phyloP scores from a whole-genome alignment of 768 basidiomycete species.

The Fistulinella prunicolor region DNA sequence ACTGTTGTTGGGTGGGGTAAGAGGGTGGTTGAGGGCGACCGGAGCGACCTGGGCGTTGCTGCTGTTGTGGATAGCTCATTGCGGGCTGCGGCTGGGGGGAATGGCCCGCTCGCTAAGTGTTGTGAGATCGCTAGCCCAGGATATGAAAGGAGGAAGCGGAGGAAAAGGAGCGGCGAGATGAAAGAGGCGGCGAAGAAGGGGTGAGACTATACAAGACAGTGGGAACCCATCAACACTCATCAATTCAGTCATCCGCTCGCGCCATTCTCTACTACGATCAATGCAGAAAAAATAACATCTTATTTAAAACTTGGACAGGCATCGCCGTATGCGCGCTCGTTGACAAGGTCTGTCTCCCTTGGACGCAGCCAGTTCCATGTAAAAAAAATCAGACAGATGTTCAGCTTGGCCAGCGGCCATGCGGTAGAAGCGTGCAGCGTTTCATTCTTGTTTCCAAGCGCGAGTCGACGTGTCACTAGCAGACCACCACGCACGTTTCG shows the following conservation, averaged over 20 bases:
- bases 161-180: slow-evolving; percentile 21
- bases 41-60: slow-evolving; percentile 34
- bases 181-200: slow-evolving; percentile 4
- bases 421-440: slow-evolving; percentile 11
- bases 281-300: too few species aligned
- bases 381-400: not conserved
- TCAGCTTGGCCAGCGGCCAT: slow-evolving; percentile 1
- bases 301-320: too few species aligned
- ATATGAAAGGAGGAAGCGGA: not conserved
- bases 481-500: too few species aligned
- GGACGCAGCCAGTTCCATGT: not conserved
- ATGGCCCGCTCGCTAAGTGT: slow-evolving; percentile 3
- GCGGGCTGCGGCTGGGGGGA: not conserved
- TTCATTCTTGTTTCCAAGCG: not conserved
- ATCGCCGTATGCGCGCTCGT: too few species aligned
- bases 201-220: slow-evolving; percentile 12
- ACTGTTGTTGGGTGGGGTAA: slow-evolving; percentile 32
- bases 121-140: not conserved
- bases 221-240: slow-evolving; percentile 2
- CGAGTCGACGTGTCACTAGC: not conserved
- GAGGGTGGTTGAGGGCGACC: slow-evolving; percentile 36
- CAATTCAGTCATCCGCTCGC: slow-evolving; percentile 16
- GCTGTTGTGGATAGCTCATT: slow-evolving; percentile 42
- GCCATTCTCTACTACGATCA: too few species aligned
- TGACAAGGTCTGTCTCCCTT: not conserved